Evolutionary conservation across 805 yeast species (phyloP), one percentile per base, ranked within the genome.

Genomic region (Nakazawaea ambrosiae): DNA sequence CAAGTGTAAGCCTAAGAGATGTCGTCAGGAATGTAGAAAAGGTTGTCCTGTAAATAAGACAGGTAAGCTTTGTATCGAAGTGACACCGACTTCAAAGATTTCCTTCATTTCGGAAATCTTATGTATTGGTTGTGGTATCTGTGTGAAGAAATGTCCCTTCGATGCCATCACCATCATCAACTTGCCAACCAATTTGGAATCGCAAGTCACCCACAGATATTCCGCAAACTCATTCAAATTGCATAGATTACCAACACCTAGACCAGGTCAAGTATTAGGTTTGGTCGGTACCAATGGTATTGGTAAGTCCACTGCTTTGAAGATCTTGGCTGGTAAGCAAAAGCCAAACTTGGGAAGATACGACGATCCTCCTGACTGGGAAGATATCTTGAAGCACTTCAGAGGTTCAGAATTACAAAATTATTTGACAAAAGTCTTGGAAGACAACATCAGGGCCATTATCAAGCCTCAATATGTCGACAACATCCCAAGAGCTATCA

Each of bases 71-170:
- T 92, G 98, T 80, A 92, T 92, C 54, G 98, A 92, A 63, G 98
- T 92, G 33, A 65, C 85, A 1, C 96, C 97, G 45, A 73, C 80
- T 16, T 77, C 84, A 44, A 92, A 92, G 57, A 86, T 92, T 55
- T 96, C 97, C 12, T 92, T 89, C 60, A 86, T 92, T 42, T 85
- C 96, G 14, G 98, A 92, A 60, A 85, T 68, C 27, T 68, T 92
- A 57, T 92, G 98, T 73, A 90, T 92, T 52, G 98, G 98, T 60
- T 92, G 98, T 73, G 98, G 98, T 88, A 92, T 92, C 51, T 92
- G 98, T 75, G 96, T 89, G 37, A 92, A 92, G 64, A 92, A 88
- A 60, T 92, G 98, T 66, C 98, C 98, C 22, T 92, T 92, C 57
- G 96, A 90, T 54, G 98, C 98, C 46, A 89, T 92, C 54, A 83